Base-by-base conservation (phyloP, 192 early-diverging fungal genomes). In the Dissophora globulifera region DNA sequence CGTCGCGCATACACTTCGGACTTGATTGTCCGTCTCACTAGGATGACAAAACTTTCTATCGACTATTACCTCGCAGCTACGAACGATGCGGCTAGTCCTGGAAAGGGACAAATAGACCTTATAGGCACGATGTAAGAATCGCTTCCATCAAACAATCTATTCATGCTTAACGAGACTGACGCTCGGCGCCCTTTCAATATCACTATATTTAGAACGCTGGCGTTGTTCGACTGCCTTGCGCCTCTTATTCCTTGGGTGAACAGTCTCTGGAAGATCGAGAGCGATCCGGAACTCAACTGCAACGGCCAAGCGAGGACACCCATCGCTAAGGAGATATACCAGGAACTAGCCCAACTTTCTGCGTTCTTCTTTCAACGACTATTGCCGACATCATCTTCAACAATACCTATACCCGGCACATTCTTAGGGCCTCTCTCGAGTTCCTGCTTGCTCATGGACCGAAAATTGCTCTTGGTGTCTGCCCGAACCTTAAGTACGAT, bases 31-130 rank as follows among this genome's bases (percentile, higher is more conserved):
- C 41, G 60, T 31, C 50, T 76, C 13, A 57, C 50, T 6, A 51
- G 72, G 47, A 76, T 67, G 63, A 62, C 72, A 25, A 76, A 67
- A 32, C 9, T 67, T 4, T 76, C 72, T 8, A 43, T 76, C n/a
- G 72, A 76, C 15, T 61, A 49, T 30, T 76, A 76, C n/a, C 16
- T 74, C 17, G 50, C 50, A 1, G 43, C 64, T 0, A 53, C 23
- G 6, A 57, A 48, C 12, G 64, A 59, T 25, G 53, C 57, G 22
- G 35, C 25, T 46, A 55, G 58, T 42, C 50, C 64, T 23, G 72
- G 63, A 23, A 76, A 76, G 40, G 72, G 50, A 20, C 46, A 62
- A 38, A 27, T 46, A 20, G 62, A 75, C 9, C 31, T 75, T 11
- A 66, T 56, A 62, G 72, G 72, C 25, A 41, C 72, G 25, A 67